Evolutionary conservation across 495 filamentous ascomycete genomes (phyloP), one percentile per base, ranked within the genome.

Genomic region (Tuber microsphaerosporum): DNA sequence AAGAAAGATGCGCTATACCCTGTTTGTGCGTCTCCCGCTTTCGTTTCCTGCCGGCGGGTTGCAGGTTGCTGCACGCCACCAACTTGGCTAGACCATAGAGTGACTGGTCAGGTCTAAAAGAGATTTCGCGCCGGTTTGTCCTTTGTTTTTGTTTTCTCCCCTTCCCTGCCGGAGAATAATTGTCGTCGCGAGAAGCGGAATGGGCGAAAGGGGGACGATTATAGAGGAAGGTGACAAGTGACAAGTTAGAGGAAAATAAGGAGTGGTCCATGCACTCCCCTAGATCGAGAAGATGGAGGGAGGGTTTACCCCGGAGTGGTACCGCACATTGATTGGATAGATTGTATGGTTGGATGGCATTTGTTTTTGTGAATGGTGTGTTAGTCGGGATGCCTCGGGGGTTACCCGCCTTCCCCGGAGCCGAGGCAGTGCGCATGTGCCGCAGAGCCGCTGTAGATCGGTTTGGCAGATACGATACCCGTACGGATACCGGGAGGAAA

Each of bases 251-350:
- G n/a, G 22, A 65, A 65, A 65, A 65, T 65, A 65, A 65, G 56
- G 56, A 31, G 56, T 65, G 56, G 56, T n/a, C 56, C 56, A 65
- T 65, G 56, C 56, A 65, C 56, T 17, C 56, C 56, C 56, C 56
- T 65, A 12, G n/a, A 65, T 65, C 56, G 56, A 65, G 56, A 65
- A 31, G 56, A 31, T 26, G 56, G 26, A 31, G 26, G 26, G 56
- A 65, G 56, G 56, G n/a, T 31, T 26, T 16, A 31, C 56, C 56
- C 56, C n/a, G 26, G 56, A 16, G 56, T 22, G 56, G 26, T 6
- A 31, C 56, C 31, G 56, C 31, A 17, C 2, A 26, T 31, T 3
- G 56, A 65, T 65, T 26, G 56, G 26, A 16, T 31, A n/a, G 51
- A 26, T 10, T 12, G 51, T n/a, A 61, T 61, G 56, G 56, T 31